Conservation (phyloP, 75 land plant species). For the Pinus tabuliformis region DNA sequence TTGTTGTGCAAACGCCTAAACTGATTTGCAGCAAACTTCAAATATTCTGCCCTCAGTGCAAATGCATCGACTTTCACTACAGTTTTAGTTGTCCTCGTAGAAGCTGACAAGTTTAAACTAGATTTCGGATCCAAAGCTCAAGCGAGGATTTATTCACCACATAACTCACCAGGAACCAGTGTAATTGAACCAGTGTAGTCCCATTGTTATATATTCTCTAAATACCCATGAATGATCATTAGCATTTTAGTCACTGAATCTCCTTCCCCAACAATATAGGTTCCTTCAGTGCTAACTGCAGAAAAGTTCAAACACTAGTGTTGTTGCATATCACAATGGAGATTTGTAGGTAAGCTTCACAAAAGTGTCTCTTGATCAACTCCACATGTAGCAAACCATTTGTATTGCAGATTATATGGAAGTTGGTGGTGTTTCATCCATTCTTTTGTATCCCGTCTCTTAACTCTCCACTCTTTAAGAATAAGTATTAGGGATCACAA, state of each 20-base stretch:
- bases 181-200: slow-evolving; percentile 70
- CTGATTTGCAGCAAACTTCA: slow-evolving; percentile 80
- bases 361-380: slow-evolving; percentile 77
- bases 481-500: slow-evolving; percentile 72
- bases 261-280: slow-evolving; percentile 73
- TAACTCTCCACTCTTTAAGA: slow-evolving; percentile 88
- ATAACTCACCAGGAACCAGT: slow-evolving; percentile 80
- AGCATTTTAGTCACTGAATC: slow-evolving; percentile 93
- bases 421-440: slow-evolving; percentile 96
- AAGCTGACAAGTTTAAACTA: slow-evolving; percentile 53
- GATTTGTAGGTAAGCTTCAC: slow-evolving; percentile 60
- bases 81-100: slow-evolving; percentile 68
- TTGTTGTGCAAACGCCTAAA: slow-evolving; percentile 70
- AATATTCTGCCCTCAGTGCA: slow-evolving; percentile 67
- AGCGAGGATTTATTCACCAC: slow-evolving; percentile 84
- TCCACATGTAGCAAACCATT: slow-evolving; percentile 86
- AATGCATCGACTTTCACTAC: slow-evolving; percentile 74
- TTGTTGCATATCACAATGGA: slow-evolving; percentile 82
- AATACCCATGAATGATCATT: slow-evolving; percentile 67
- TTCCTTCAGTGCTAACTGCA: slow-evolving; percentile 67
- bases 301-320: slow-evolving; percentile 82
- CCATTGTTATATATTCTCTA: slow-evolving; percentile 82
- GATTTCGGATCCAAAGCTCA: slow-evolving; percentile 79
- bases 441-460: slow-evolving; percentile 74
- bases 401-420: slow-evolving; percentile 63